A percentile compares a stretch with the other conserved stretches of the same genome.
These are phyloP conservation scores for Dictyophora rubrovolvata DNA, from an alignment of 768 basidiomycete genomes.

Conservation along the genomic window DNA sequence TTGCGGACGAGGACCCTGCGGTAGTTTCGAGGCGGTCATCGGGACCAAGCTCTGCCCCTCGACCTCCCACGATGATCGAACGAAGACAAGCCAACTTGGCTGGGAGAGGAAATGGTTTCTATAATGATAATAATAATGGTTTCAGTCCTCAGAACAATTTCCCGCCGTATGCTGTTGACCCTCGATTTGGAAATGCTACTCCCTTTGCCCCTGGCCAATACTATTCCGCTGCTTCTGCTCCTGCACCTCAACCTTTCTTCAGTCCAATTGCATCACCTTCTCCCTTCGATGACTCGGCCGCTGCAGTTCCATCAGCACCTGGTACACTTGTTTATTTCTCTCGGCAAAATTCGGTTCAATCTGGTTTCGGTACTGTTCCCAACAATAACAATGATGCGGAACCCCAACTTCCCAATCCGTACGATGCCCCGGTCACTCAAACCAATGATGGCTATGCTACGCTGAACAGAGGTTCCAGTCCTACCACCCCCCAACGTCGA, in stretches of 20 bases:
- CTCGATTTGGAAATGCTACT: neutral
- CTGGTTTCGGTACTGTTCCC: neutral
- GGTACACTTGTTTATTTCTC: conserved; percentile 3
- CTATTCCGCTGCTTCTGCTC: neutral
- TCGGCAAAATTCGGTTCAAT: conserved; percentile 3
- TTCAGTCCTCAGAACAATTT: neutral
- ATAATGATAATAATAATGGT: neutral
- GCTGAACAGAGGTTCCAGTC: conserved; percentile 40
- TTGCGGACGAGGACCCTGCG: conserved; percentile 35
- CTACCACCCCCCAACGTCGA: conserved; percentile 66
- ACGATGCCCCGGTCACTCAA: neutral
- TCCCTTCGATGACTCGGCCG: conserved; percentile 2
- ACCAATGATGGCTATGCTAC: conserved; percentile 4
- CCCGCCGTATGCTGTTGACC: neutral
- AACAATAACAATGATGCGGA: no score
- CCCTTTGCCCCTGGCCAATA: conserved; percentile 1
- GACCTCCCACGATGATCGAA: conserved; percentile 59
- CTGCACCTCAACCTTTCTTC: neutral
- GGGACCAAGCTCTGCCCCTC: conserved; percentile 33
- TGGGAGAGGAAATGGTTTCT: conserved; percentile 3
- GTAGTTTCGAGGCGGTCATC: neutral
- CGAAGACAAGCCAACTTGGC: conserved; percentile 14
- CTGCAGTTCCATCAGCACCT: conserved; percentile 1
- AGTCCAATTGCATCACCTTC: conserved; percentile 6
- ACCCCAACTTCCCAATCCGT: conserved; percentile 2